Evolutionary conservation across 139 green algal species (phyloP).

Genomic region (Asterochloris erici): DNA sequence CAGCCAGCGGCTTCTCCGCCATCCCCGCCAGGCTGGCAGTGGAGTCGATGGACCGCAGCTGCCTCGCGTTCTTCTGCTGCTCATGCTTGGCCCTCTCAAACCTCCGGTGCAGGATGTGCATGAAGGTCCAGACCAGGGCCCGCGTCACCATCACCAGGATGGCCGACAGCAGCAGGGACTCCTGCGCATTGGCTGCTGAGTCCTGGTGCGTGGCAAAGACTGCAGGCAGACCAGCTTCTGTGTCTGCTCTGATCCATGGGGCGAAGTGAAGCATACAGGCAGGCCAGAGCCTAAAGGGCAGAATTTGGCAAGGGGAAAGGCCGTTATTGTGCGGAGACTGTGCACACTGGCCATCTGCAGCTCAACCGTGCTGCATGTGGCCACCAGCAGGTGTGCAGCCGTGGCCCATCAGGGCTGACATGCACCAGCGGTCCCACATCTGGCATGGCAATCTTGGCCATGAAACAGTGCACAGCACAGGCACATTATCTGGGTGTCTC

Average conservation of each 20-base stretch:
- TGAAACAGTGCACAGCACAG: too few species aligned
- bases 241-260: neutral
- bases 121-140: conserved; percentile 11
- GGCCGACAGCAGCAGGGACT: conserved; percentile 9
- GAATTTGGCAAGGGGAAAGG: neutral
- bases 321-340: too few species aligned
- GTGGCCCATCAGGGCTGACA: too few species aligned
- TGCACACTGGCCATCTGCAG: too few species aligned
- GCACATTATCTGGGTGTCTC: too few species aligned
- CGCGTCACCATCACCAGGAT: conserved; percentile 1
- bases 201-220: neutral
- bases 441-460: too few species aligned
- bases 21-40: neutral
- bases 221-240: conserved; percentile 2
- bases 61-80: conserved; percentile 12
- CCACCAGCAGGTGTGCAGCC: too few species aligned
- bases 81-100: conserved; percentile 7
- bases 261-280: too few species aligned
- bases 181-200: conserved; percentile 10
- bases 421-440: too few species aligned
- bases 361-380: too few species aligned
- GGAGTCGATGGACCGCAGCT: neutral
- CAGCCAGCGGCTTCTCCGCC: neutral
- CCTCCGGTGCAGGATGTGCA: conserved; percentile 10
- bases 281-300: too few species aligned